Conservation (phyloP, 345 rosid species). For the Cardiospermum halicacabum region DNA sequence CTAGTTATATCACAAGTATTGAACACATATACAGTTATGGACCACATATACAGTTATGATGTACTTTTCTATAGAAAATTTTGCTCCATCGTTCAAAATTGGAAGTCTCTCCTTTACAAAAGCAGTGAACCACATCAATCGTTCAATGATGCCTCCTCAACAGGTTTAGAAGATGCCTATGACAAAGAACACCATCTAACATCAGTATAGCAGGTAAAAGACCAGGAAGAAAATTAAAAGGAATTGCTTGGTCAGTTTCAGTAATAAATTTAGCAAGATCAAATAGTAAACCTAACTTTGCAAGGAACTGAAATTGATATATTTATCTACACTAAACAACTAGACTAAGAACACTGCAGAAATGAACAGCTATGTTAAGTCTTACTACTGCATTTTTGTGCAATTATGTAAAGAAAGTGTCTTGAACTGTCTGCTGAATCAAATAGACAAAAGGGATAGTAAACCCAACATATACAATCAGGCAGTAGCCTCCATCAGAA, state of each 20-base stretch:
- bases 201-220: neutral
- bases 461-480: neutral
- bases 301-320: neutral
- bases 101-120: slow-evolving; percentile 2
- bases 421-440: slow-evolving; percentile 4
- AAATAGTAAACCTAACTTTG: neutral
- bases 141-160: neutral
- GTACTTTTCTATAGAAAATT: neutral
- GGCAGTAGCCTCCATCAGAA: neutral
- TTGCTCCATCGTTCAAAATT: neutral
- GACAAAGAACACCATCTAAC: neutral
- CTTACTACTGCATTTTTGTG: neutral
- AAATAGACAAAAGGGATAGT: neutral
- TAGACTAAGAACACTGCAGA: neutral
- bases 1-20: neutral
- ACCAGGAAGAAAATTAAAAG: slow-evolving; percentile 3
- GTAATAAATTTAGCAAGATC: neutral
- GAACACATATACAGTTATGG: neutral
- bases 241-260: neutral
- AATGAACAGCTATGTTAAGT: neutral
- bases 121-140: neutral
- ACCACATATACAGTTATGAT: slow-evolving; percentile 2
- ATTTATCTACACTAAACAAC: neutral
- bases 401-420: neutral
- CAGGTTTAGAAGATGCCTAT: neutral